These are phyloP conservation scores for Alternaria sp. DNA, from an alignment of 2,329 filamentous ascomycete genomes.

Conservation along the genomic window DNA sequence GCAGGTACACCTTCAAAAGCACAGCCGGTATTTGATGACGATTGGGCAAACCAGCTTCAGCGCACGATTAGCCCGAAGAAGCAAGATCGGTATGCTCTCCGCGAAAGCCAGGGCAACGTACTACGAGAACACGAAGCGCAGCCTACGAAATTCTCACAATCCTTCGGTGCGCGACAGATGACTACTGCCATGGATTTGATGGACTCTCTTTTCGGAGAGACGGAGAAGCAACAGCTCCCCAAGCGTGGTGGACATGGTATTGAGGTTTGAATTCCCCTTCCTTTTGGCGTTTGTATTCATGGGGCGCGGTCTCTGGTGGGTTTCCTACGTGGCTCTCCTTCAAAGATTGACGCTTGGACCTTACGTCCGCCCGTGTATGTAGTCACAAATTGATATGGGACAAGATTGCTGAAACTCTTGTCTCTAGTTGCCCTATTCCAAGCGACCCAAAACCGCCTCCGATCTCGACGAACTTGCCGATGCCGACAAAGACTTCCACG, in stretches of 20 bases:
- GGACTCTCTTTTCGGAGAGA: constrained; percentile 86
- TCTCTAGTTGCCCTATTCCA: constrained; percentile 84
- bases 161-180: constrained; percentile 66
- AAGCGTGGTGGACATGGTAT: constrained; percentile 70
- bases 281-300: constrained; percentile 40
- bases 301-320: constrained; percentile 55
- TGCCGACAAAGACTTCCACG: constrained; percentile 73
- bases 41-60: constrained; percentile 93
- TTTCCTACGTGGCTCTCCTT: constrained; percentile 45
- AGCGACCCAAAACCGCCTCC: constrained; percentile 74
- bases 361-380: constrained; percentile 53
- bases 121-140: constrained; percentile 59
- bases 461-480: constrained; percentile 70
- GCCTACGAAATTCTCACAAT: constrained; percentile 45
- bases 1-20: constrained; percentile 64
- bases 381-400: constrained; percentile 54
- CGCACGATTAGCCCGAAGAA: constrained; percentile 95
- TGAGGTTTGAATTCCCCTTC: constrained; percentile 80
- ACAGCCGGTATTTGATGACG: constrained; percentile 69
- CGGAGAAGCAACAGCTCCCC: constrained; percentile 59
- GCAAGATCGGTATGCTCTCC: constrained; percentile 79
- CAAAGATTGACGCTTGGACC: constrained; percentile 44
- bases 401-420: constrained; percentile 51
- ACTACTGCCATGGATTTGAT: constrained; percentile 92
- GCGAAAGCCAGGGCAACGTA: constrained; percentile 68